Evolutionary conservation across 2,329 filamentous ascomycete genomes (phyloP), one percentile per base, ranked within the genome.

Genomic region (Teratosphaeriaceae sp.): DNA sequence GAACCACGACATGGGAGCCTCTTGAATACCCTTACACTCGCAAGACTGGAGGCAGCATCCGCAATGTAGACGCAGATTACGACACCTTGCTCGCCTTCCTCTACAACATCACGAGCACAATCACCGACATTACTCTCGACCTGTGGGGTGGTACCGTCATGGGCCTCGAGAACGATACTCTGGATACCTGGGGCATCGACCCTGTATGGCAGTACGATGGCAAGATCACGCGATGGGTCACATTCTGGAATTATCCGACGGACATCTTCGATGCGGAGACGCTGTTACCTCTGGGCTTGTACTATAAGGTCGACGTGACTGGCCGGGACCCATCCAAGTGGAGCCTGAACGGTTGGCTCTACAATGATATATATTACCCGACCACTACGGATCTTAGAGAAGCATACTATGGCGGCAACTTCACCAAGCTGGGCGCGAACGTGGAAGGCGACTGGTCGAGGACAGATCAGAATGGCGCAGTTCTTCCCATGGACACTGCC

Each of bases 321-420:
- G 72, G 73, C 0, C 65, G 71, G 5, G 70, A 78, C 46, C 68
- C 71, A 7, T 62, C 64, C 12, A 60, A 71, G 26, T 80, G 77
- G 76, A 62, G 55, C 12, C 54, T 76, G 0, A 62, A 67, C 15
- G 72, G 71, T 2, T 79, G 75, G 72, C 68, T 74, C 13, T 79
- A 77, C 52, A 71, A 76, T 44, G 68, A 69, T 34, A 56, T 72
- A n/a, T 72, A 72, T 47, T 80, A 78, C 51, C 55, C 65, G 23
- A 70, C 69, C 3, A 72, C 70, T 1, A 64, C 73, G 18, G 66
- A 64, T 3, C 73, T 78, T 55, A 60, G 70, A 24, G 50, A 43
- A 0, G 72, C 73, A 2, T 71, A 68, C 51, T 66, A 59, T 43
- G 58, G 58, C 18, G 59, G 63, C 2, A 62, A 57, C 3, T 74